These are phyloP conservation scores for Leccinum glutinopallens DNA, from an alignment of 1,284 basidiomycete genomes.

Conservation along the genomic window DNA sequence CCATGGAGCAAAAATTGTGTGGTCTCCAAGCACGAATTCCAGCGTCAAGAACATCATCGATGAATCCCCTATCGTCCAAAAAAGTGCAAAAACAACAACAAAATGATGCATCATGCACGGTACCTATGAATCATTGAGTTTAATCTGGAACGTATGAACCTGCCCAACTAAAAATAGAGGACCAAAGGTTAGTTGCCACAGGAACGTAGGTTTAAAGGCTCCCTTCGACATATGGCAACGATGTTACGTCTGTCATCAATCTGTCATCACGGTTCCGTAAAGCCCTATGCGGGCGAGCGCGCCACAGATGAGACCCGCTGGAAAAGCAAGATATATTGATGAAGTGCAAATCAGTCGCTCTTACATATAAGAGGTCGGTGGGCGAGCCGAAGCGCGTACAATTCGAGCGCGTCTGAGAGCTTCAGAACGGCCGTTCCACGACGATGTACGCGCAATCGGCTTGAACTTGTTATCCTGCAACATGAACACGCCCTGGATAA, in stretches of 20 bases:
- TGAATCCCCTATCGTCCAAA: neutral
- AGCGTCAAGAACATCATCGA: neutral
- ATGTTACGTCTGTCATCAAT: slow-evolving; percentile 78
- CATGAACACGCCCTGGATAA: slow-evolving; percentile 79
- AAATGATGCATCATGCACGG: neutral
- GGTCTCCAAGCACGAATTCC: neutral
- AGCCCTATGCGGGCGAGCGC: slow-evolving; percentile 78
- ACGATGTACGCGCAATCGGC: slow-evolving; percentile 78
- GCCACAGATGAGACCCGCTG: slow-evolving; percentile 83
- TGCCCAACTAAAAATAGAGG: slow-evolving; percentile 29
- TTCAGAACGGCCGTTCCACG: slow-evolving; percentile 73
- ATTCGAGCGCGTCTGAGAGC: slow-evolving; percentile 72
- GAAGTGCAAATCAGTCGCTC: neutral
- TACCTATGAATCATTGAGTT: slow-evolving; percentile 56
- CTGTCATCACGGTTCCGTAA: slow-evolving; percentile 71
- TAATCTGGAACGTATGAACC: slow-evolving; percentile 75
- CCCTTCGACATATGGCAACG: slow-evolving; percentile 56
- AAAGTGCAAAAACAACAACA: neutral
- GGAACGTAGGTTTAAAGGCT: neutral
- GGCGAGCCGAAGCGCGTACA: slow-evolving; percentile 45
- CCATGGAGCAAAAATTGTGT: neutral
- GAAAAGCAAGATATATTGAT: slow-evolving; percentile 81
- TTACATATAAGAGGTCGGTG: neutral
- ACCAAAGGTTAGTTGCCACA: slow-evolving; percentile 5
- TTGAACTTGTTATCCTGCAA: slow-evolving; percentile 91